Conservation (phyloP, 768 basidiomycete genomes). For the Atractiella rhizophila region DNA sequence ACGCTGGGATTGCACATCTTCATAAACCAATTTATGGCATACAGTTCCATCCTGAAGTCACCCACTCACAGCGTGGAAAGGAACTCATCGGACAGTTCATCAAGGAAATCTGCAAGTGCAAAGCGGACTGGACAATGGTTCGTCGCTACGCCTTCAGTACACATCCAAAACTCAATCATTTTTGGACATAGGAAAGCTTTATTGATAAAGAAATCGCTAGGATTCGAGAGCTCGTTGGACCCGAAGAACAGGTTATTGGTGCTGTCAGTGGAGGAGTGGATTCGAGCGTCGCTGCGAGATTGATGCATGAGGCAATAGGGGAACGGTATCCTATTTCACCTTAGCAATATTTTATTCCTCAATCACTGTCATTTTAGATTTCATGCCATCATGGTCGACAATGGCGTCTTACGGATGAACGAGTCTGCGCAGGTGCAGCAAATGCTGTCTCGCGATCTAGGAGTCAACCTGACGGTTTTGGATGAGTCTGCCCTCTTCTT, state of each 20-base stretch:
- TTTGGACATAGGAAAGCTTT: conserved; percentile 51
- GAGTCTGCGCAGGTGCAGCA: conserved; percentile 73
- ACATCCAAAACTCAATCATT: too few relatives aligned
- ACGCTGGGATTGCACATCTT: conserved; percentile 75
- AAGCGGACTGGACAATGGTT: conserved; percentile 80
- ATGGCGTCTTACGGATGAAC: conserved; percentile 77
- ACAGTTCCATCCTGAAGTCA: conserved; percentile 97
- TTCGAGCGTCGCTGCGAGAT: conserved; percentile 88
- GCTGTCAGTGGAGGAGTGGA: conserved; percentile 95
- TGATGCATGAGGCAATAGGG: conserved; percentile 99
- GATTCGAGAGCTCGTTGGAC: conserved; percentile 81
- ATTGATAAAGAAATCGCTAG: conserved; percentile 87
- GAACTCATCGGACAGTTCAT: conserved; percentile 72
- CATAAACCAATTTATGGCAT: conserved; percentile 77
- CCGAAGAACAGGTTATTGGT: conserved; percentile 84
- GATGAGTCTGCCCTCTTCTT: conserved; percentile 90
- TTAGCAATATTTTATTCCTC: not conserved
- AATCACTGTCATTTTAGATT: too few relatives aligned
- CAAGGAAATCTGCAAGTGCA: conserved; percentile 55
- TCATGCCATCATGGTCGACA: conserved; percentile 99
- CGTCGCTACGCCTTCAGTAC: conserved; percentile 6
- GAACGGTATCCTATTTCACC: conserved; percentile 37
- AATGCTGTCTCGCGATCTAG: conserved; percentile 78
- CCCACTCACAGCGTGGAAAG: conserved; percentile 68
- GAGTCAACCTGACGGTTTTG: conserved; percentile 83